Percentiles rank a stretch among this genome's conserved stretches.
Evolutionary conservation across 257 asterid species (phyloP).

Genomic region (Nicotiana attenuata): DNA sequence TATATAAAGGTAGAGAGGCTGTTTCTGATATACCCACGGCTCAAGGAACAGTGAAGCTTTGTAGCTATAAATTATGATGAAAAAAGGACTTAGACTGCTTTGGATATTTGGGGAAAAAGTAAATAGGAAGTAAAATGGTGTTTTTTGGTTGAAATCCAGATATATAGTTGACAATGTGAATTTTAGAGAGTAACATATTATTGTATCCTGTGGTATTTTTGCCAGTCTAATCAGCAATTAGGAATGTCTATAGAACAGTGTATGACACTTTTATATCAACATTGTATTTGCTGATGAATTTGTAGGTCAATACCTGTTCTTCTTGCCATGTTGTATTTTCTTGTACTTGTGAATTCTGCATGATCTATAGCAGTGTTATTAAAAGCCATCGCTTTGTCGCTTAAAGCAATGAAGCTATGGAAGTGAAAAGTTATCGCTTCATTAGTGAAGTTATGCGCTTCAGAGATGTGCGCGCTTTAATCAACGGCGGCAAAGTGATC

Average conservation of each 20-base stretch:
- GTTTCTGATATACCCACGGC: too few species aligned
- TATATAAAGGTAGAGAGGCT: too few species aligned
- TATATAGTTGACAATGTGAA: neutral
- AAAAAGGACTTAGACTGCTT: too few species aligned
- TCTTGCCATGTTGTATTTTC: neutral
- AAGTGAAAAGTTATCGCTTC: neutral
- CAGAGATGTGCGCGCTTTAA: neutral
- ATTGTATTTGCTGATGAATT: neutral
- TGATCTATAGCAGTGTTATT: neutral
- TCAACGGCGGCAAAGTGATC: neutral
- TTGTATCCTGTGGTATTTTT: neutral
- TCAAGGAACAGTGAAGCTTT: too few species aligned
- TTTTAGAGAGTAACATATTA: neutral
- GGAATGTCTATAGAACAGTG: neutral
- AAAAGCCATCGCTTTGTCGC: neutral
- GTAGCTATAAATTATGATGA: too few species aligned
- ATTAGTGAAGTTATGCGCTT: neutral
- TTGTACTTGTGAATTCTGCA: neutral
- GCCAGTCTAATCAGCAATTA: neutral
- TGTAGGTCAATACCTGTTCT: neutral
- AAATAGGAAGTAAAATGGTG: neutral
- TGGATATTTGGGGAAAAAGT: too few species aligned
- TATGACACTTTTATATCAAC: neutral
- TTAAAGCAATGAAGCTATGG: neutral
- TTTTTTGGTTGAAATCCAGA: neutral